Base-by-base conservation (phyloP, 169 alveolate species). In the Plasmodium billcollinsi region DNA sequence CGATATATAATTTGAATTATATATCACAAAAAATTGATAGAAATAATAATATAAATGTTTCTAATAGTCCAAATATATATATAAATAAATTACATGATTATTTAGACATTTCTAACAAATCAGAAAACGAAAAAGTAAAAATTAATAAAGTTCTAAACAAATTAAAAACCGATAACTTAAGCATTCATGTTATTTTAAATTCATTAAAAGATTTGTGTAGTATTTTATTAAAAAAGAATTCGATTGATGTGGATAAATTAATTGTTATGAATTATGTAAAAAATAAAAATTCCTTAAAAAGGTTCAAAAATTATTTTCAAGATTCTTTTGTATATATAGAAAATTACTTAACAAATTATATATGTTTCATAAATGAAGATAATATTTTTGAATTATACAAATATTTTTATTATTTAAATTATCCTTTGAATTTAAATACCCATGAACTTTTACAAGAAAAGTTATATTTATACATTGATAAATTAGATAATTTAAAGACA, bases 51-150 rank as follows among this genome's bases (percentile, higher is more conserved):
- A 65, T 61, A 11, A 62, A 65, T n/a, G 39, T 14, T 20, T 45
- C 26, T 39, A 50, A 26, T 21, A 50, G 14, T 4, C 45, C 78
- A 1, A 83, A 83, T 49, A n/a, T 83, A 45, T 83, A 83, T 62
- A 83, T 83, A 12, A 45, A 83, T 73, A 83, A 83, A 39, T 71
- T 83, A 26, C 91, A 83, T 62, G 91, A 83, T 50, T 83, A 83
- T 21, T 63, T 83, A 39, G 73, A 70, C 50, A 56, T 83, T 20
- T 43, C 86, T 8, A 63, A 83, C 14, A 83, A 49, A 56, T 83
- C 91, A 7, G 91, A 83, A 71, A 71, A 56, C 45, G 91, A 83
- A 21, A 83, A 83, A 56, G 71, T 70, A 29, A 83, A 33, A 71
- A 83, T 83, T 39, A 83, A 83, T 59, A 83, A 83, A 70, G 15